phyloP scores from a whole-genome alignment of 2,329 filamentous ascomycete genomes.

The Neocatenulostroma microsporum region DNA sequence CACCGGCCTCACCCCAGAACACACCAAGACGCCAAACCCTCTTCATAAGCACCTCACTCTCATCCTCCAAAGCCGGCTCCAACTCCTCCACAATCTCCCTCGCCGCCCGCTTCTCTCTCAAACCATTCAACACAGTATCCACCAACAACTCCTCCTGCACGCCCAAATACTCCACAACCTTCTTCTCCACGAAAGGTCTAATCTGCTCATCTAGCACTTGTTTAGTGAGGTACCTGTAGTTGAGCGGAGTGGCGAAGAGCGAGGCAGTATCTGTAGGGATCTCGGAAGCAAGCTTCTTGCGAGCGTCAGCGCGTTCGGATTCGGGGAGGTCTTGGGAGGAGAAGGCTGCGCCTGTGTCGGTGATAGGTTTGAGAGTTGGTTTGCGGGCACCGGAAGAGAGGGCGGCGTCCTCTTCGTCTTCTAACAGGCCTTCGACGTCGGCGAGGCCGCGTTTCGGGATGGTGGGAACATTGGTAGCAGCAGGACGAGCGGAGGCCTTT shows the following conservation, averaged over 20 bases:
- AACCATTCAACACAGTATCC: constrained; percentile 81
- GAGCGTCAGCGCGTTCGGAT: constrained; percentile 77
- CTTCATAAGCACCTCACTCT: constrained; percentile 86
- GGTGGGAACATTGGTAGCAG: constrained; percentile 34
- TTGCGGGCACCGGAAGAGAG: constrained; percentile 37
- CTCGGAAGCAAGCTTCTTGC: constrained; percentile 73
- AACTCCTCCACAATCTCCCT: constrained; percentile 75
- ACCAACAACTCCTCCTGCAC: constrained; percentile 95
- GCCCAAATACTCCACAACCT: constrained; percentile 92
- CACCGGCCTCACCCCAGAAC: constrained; percentile 94
- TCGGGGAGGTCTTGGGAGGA: constrained; percentile 70
- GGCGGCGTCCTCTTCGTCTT: constrained; percentile 84
- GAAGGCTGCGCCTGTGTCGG: constrained; percentile 59
- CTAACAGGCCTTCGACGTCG: constrained; percentile 87
- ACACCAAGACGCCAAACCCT: constrained; percentile 98
- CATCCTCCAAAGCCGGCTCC: constrained; percentile 86
- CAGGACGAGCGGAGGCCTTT: constrained; percentile 55
- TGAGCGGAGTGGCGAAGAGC: constrained; percentile 85
- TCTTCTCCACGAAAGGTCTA: constrained; percentile 93
- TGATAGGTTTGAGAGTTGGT: constrained; percentile 36
- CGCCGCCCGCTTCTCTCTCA: constrained; percentile 68
- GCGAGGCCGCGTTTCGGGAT: constrained; percentile 51
- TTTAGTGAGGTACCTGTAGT: constrained; percentile 87
- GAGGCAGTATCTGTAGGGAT: constrained; percentile 82
- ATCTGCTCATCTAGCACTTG: constrained; percentile 75